Evolutionary conservation across 352 stramenopile genomes (phyloP).

Genomic region (Phytophthora multivora): DNA sequence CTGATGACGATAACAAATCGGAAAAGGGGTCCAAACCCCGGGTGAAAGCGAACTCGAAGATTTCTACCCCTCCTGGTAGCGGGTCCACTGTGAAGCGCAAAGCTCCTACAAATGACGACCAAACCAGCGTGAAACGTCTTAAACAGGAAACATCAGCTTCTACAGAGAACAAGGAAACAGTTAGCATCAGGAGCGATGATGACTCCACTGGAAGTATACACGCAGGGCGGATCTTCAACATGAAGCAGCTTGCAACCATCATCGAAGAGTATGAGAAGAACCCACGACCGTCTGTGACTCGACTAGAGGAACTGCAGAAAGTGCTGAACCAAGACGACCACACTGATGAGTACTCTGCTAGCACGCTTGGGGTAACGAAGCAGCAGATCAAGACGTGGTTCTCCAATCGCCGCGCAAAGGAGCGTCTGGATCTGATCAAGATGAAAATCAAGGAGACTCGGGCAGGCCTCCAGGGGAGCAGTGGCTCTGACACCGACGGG

Average conservation of each 20-base stretch:
- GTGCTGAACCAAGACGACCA: conserved; percentile 79
- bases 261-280: conserved; percentile 89
- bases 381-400: conserved; percentile 88
- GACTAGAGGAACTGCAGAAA: conserved; percentile 72
- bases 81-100: conserved; percentile 36
- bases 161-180: conserved; percentile 17
- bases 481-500: conserved; percentile 50
- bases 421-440: conserved; percentile 79
- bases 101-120: conserved; percentile 28
- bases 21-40: conserved; percentile 38
- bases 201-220: conserved; percentile 35
- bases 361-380: conserved; percentile 64
- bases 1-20: conserved; percentile 58
- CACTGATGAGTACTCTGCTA: conserved; percentile 56
- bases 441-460: conserved; percentile 71
- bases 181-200: conserved; percentile 26
- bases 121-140: conserved; percentile 26
- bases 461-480: conserved; percentile 23
- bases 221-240: conserved; percentile 79
- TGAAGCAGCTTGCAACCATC: conserved; percentile 85
- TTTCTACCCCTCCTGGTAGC: conserved; percentile 8
- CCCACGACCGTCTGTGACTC: conserved; percentile 57
- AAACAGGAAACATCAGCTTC: conserved; percentile 33
- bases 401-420: conserved; percentile 79
- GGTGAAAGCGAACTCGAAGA: conserved; percentile 33